Base-by-base conservation (phyloP, 1,284 basidiomycete species). In the Fomitiporia mediterranea region DNA sequence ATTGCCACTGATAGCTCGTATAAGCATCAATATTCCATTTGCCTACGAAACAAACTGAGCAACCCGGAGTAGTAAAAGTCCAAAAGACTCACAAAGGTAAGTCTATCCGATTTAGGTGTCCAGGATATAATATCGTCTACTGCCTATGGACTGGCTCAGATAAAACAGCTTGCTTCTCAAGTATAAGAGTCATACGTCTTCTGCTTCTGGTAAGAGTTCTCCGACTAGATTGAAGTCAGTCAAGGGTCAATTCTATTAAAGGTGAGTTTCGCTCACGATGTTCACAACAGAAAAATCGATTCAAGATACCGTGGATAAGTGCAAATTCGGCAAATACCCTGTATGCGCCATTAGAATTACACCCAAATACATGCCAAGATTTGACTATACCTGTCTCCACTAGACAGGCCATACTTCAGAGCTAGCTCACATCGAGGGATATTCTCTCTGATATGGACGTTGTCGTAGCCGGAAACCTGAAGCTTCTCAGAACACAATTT, bases 291-390 rank as follows among this genome's bases (percentile, higher is more conserved):
- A 75, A 86, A 2, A 88, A 69, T 32, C 77, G 76, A 6, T 75
- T 78, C 23, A 78, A 66, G 35, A 83, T 68, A 4, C 72, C 67
- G 64, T 85, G 78, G 11, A 84, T 74, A 58, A 68, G 76, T 2
- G 82, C 76, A 58, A 85, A 81, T 53, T 76, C 77, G 0, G 80
- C 80, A 66, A 82, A 85, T 15, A 84, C 73, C 30, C 84, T 85
- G 51, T 28, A 21, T 46, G 35, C 11, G 32, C 8, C 30, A 19
- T 48, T n/a, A 13, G 11, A n/a, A 25, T 32, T 9, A 25, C n/a
- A 2, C n/a, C n/a, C n/a, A n/a, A n/a, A n/a, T n/a, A n/a, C n/a
- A n/a, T n/a, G n/a, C n/a, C n/a, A n/a, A n/a, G n/a, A 32, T 35
- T 42, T 35, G n/a, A 44, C 46, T 69, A 57, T 58, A 84, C 81